Conservation (phyloP, 306 rosid species). For the Trichosanthes truncata region DNA sequence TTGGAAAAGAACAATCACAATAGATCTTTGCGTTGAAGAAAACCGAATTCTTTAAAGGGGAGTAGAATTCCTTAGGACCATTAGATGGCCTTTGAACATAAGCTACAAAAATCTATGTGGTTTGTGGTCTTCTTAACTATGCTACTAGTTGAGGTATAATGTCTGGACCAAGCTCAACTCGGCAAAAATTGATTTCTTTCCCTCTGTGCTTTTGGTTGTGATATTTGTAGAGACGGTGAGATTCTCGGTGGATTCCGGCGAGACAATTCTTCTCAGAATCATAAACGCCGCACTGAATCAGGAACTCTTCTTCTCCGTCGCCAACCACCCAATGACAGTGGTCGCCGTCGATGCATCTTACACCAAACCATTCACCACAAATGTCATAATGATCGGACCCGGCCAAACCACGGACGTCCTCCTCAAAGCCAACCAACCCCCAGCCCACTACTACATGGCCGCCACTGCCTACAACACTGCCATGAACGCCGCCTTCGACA, state of each 20-base stretch:
- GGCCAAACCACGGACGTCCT: conserved; percentile 86
- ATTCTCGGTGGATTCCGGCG: conserved; percentile 42
- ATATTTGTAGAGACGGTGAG: conserved; percentile 51
- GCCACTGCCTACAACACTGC: conserved; percentile 66
- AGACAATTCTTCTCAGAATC: conserved; percentile 60
- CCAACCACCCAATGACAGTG: conserved; percentile 72
- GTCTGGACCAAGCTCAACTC: no score
- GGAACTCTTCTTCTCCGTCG: conserved; percentile 67
- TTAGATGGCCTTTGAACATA: no score
- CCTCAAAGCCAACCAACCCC: conserved; percentile 58
- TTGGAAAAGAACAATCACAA: no score
- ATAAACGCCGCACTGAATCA: conserved; percentile 78
- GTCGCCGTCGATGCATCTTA: conserved; percentile 72
- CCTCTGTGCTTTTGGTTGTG: background rate
- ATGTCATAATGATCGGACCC: conserved; percentile 66
- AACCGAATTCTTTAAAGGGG: no score
- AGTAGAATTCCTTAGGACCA: no score
- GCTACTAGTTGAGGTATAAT: no score
- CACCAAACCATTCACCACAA: conserved; percentile 53
- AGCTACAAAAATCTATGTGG: no score
- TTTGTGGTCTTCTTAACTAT: no score
- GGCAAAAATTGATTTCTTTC: no score
- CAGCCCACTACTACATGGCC: conserved; percentile 70
- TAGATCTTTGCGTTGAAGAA: no score
- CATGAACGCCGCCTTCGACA: conserved; percentile 74